Evolutionary conservation across 805 yeast genomes (phyloP), one percentile per base, ranked within the genome.

Genomic region (Metschnikowia anglica): DNA sequence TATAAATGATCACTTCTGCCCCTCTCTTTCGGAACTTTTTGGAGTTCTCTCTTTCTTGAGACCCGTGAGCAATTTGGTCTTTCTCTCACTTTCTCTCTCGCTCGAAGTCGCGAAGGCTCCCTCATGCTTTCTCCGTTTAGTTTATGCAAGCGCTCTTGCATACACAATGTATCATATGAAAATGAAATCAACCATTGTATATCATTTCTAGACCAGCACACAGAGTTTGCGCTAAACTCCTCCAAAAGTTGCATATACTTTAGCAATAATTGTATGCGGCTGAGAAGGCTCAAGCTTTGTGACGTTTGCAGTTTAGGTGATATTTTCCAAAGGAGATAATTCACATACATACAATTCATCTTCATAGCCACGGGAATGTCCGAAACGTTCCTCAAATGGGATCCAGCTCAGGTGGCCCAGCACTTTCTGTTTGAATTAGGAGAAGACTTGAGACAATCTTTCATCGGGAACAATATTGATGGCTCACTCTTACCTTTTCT

Each of bases 401-500:
- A 70, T 45, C 68, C 74, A 2, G 74, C 72, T 4, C 76, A 70
- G 45, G 75, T 70, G 11, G 56, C 72, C n/a, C 59, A 52, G 38
- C 68, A 58, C 44, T 57, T 70, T 16, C 52, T 55, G 42, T 48
- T 58, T 4, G 43, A 57, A 5, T 37, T 59, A 13, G 60, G 59
- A 9, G 60, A 51, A 17, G 62, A 58, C 16, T 38, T 63, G 13
- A 64, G 64, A 16, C 27, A 54, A 11, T 44, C 45, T 8, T 81
- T 83, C 56, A 63, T 71, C 19, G 72, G 70, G 2, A 77, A 87
- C 61, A 81, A 81, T 52, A 77, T 87, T 38, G 80, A 83, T 3
- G 96, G 96, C 1, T 77, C 84, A 23, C 72, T 85, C 3, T 65
- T 91, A 39, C 80, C 87, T 2, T 81, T 79, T 47, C 67, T 90